Evolutionary conservation across 2,329 filamentous ascomycete genomes (phyloP), one percentile per base, ranked within the genome.

Genomic region (Aotearoamyces nothofagi): DNA sequence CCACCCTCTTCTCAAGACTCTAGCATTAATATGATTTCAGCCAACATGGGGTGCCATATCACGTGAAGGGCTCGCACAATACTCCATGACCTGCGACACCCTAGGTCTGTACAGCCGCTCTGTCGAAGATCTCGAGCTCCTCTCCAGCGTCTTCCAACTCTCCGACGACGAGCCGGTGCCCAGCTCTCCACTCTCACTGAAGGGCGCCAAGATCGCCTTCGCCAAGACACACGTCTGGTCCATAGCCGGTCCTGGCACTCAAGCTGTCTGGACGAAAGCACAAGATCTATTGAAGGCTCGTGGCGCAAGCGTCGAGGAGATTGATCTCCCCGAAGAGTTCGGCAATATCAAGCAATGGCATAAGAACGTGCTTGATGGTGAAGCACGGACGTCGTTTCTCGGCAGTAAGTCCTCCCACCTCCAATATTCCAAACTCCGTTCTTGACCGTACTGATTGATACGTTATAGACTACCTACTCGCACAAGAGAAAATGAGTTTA

Each of bases 41-140:
- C 72, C 74, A 2, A 79, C 72, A 0, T 78, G 69, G 69, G 66
- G 65, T 31, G 51, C 67, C 0, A 61, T 79, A 17, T 69, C 63
- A 0, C 56, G 69, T 0, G 73, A 78, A 41, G 73, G 74, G 0
- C 56, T 64, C 24, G 70, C 66, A 44, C 52, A 69, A 2, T 73
- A 66, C 39, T 66, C 68, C 1, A 49, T 68, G 1, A 67, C 59
- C 1, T 54, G 71, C 5, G 75, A 79, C 39, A 79, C 74, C 0
- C 40, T 75, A 1, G 74, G 75, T 2, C 51, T 76, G 9, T 77
- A 65, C 33, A 59, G 67, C 0, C 61, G 73, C 1, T 60, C 55
- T 5, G 54, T 73, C 0, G 60, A 60, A 1, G 75, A 79, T 33
- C 44, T 80, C 0, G 50, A 69, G 17, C 45, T 76, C 0, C 44